Conservation (phyloP, 1,139 yeast genomes). For the Scheffersomyces lignicola region DNA sequence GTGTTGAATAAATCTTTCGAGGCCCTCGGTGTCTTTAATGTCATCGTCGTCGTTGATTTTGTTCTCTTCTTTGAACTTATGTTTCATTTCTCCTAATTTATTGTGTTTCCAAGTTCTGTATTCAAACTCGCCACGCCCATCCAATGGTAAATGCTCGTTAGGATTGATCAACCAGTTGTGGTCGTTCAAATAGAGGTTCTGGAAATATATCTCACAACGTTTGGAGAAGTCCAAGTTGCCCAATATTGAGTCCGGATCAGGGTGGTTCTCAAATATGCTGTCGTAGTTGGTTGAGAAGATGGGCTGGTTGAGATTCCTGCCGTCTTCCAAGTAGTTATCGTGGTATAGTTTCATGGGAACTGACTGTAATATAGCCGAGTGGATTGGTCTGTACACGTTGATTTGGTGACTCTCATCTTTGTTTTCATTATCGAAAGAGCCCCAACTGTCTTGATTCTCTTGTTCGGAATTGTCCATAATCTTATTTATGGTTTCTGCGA, state of each 20-base stretch:
- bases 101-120: slow-evolving; percentile 13
- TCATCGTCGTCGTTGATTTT: slow-evolving; percentile 17
- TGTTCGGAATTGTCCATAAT: background rate
- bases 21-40: slow-evolving; percentile 10
- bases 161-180: slow-evolving; percentile 32
- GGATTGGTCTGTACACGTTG: background rate
- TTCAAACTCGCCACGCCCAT: slow-evolving; percentile 16
- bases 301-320: slow-evolving; percentile 4
- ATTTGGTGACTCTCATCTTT: too few relatives aligned
- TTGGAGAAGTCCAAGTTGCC: slow-evolving; percentile 18
- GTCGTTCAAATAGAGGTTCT: slow-evolving; percentile 23
- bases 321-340: background rate
- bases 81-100: slow-evolving; percentile 1
- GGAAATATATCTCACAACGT: slow-evolving; percentile 34
- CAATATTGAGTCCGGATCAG: slow-evolving; percentile 13
- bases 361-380: background rate
- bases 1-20: slow-evolving; percentile 19
- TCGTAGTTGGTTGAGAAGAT: slow-evolving; percentile 13
- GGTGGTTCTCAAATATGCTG: slow-evolving; percentile 13
- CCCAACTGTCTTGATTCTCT: too few relatives aligned
- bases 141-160: slow-evolving; percentile 20
- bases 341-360: background rate
- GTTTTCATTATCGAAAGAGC: too few relatives aligned
- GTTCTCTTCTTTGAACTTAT: slow-evolving; percentile 17
- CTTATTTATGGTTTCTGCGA: background rate